Conservation (phyloP, 108 stramenopile genomes). For the Fistulifera pelliculosa region DNA sequence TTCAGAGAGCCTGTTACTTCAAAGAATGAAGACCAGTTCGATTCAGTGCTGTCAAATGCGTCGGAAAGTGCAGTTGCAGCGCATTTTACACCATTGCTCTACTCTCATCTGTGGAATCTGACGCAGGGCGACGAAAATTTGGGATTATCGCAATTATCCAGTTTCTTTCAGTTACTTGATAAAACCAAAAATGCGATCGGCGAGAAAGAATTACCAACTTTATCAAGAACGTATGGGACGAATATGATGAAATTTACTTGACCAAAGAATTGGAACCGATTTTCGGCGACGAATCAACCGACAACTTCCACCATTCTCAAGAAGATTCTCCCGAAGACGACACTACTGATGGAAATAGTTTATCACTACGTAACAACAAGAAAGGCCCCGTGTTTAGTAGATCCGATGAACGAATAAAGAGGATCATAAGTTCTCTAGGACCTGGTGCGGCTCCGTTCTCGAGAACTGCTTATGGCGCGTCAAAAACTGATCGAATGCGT, state of each 20-base stretch:
- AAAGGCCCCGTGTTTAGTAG: constrained; percentile 14
- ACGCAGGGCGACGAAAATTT: neutral
- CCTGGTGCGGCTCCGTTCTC: constrained; percentile 42
- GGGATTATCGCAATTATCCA: constrained; percentile 26
- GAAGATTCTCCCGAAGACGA: constrained; percentile 13
- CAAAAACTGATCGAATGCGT: constrained; percentile 65
- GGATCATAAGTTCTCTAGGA: constrained; percentile 21
- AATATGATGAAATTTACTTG: neutral
- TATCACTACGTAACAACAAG: constrained; percentile 9
- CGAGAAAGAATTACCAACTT: constrained; percentile 10
- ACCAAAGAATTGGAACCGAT: neutral
- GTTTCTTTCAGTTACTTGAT: constrained; percentile 28
- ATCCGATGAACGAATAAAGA: constrained; percentile 24
- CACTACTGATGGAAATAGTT: constrained; percentile 21
- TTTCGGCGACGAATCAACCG: neutral
- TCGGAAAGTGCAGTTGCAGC: constrained; percentile 19
- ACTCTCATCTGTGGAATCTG: neutral
- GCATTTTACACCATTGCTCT: constrained; percentile 22
- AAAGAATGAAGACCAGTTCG: constrained; percentile 1
- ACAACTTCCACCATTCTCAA: neutral
- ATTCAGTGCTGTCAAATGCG: constrained; percentile 14
- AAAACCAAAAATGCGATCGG: constrained; percentile 12
- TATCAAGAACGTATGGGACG: constrained; percentile 5
- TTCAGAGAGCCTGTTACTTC: too few species aligned
- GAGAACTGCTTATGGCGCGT: constrained; percentile 66